Evolutionary conservation across 2,329 filamentous ascomycete genomes (phyloP).

Genomic region (Stemphylium lycopersici): DNA sequence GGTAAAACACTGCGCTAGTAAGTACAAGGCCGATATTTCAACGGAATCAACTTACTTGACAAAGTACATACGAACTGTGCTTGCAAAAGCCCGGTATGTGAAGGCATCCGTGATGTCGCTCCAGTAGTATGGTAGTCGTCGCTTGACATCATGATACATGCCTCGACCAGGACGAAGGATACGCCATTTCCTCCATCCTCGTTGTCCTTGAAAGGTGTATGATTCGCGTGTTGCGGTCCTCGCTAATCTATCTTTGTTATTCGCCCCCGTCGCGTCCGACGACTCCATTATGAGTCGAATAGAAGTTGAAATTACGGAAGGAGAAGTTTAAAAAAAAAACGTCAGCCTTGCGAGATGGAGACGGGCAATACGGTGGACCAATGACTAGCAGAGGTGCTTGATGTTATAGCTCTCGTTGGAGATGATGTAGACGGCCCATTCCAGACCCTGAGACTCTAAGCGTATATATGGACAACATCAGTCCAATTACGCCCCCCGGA

Average conservation of each 20-base stretch:
- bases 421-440: not conserved
- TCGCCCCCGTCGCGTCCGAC: not conserved
- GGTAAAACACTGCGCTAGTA: conserved; percentile 55
- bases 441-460: not conserved
- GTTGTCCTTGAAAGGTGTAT: conserved; percentile 45
- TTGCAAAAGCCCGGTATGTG: conserved; percentile 61
- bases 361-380: not conserved
- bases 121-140: conserved; percentile 62
- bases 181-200: conserved; percentile 52
- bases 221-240: conserved; percentile 33
- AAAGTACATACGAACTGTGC: conserved; percentile 65
- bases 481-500: not conserved
- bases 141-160: conserved; percentile 61
- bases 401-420: not conserved
- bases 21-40: not conserved
- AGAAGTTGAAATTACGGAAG: not conserved
- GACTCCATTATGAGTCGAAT: conserved; percentile 5
- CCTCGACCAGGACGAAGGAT: conserved; percentile 55
- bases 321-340: not conserved
- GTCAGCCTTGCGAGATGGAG: not conserved
- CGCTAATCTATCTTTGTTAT: conserved; percentile 7
- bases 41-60: conserved; percentile 52
- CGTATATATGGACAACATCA: not conserved
- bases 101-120: conserved; percentile 62
- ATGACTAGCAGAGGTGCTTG: not conserved